Conservation (phyloP, 148 eudicot species). For the Arctostaphylos glauca region DNA sequence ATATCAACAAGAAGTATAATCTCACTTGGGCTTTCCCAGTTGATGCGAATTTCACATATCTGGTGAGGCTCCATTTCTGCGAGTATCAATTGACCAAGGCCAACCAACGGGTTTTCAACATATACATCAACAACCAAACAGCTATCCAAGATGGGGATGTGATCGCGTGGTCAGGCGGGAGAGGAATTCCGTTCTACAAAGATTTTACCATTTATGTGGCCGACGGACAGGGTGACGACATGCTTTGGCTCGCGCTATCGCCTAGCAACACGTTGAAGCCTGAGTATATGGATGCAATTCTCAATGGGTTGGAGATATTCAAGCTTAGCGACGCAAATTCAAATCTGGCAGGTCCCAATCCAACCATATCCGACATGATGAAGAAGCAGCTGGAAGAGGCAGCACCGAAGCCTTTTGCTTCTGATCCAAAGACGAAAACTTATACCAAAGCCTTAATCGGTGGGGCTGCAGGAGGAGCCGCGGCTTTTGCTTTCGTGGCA, state of each 20-base stretch:
- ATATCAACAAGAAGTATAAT: conserved; percentile 49
- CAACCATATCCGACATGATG: conserved; percentile 41
- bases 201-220: conserved; percentile 51
- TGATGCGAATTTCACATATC: conserved; percentile 55
- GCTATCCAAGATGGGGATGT: conserved; percentile 49
- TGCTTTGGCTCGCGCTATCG: conserved; percentile 47
- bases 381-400: conserved; percentile 22
- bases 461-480: conserved; percentile 42
- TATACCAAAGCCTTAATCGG: conserved; percentile 23
- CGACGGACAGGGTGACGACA: conserved; percentile 25
- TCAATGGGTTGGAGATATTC: conserved; percentile 85
- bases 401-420: conserved; percentile 5
- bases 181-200: conserved; percentile 43
- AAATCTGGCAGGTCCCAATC: conserved; percentile 57
- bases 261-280: conserved; percentile 41
- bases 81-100: conserved; percentile 41
- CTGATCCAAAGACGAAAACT: not conserved
- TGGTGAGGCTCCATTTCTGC: conserved; percentile 70
- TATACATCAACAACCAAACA: conserved; percentile 60
- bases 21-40: conserved; percentile 74
- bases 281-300: conserved; percentile 51
- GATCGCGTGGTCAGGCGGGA: conserved; percentile 46
- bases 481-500: conserved; percentile 32
- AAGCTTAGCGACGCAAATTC: conserved; percentile 51
- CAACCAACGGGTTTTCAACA: conserved; percentile 54